Evolutionary conservation across 768 basidiomycete species (phyloP).

Genomic region (Pleurotus platypus): DNA sequence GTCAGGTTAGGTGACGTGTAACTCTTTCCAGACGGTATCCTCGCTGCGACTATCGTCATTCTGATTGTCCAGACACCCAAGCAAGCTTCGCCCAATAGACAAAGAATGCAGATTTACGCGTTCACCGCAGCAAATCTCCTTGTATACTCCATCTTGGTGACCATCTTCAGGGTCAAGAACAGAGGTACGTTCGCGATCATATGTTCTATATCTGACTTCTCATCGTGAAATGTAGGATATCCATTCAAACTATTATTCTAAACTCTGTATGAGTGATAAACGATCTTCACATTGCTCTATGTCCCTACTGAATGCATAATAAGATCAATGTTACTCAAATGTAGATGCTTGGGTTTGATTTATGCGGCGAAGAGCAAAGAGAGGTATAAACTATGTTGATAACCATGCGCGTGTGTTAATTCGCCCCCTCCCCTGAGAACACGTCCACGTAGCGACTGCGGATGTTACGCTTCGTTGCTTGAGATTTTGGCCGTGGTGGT

Average conservation of each 20-base stretch:
- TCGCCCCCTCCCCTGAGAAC: conserved; percentile 56
- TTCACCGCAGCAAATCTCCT: conserved; percentile 83
- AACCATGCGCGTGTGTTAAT: conserved; percentile 11
- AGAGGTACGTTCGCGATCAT: conserved; percentile 47
- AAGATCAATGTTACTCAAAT: background rate
- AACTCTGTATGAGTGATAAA: background rate
- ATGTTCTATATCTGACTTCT: conserved; percentile 4
- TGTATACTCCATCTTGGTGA: conserved; percentile 83
- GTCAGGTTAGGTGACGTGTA: too few relatives aligned
- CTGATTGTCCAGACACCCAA: conserved; percentile 79
- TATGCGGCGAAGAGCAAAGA: conserved; percentile 3
- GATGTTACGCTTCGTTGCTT: conserved; percentile 69
- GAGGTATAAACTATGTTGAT: too few relatives aligned
- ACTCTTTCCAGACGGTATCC: conserved; percentile 65
- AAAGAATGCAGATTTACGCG: conserved; percentile 84
- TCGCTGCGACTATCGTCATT: conserved; percentile 77
- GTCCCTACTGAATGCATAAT: background rate
- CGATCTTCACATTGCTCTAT: conserved; percentile 1
- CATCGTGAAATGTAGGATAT: conserved; percentile 46
- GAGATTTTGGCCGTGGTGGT: conserved; percentile 51
- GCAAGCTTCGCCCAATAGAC: conserved; percentile 66
- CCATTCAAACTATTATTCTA: conserved; percentile 78
- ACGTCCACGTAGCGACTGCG: conserved; percentile 89
- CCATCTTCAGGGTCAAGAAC: conserved; percentile 89
- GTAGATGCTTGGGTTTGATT: background rate